A percentile compares a stretch with the other conserved stretches of the same genome.
These are phyloP conservation scores for Lactarius pseudohatsudake DNA, from an alignment of 768 basidiomycete species.

Conservation along the genomic window DNA sequence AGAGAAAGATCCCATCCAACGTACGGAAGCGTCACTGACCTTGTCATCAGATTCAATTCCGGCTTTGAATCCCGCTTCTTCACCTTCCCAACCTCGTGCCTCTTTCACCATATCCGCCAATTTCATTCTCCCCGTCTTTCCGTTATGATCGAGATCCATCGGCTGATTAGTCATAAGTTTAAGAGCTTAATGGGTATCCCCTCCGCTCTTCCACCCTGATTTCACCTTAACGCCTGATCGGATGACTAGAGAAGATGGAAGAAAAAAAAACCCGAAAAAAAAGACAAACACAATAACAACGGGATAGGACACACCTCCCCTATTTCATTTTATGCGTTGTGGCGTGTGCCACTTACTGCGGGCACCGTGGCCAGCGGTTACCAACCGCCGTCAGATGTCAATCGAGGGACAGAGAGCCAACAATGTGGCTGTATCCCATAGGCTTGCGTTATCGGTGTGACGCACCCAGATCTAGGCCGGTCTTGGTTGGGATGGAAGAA, in stretches of 20 bases:
- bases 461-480: conserved; percentile 26
- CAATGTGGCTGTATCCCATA: conserved; percentile 22
- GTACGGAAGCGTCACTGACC: conserved; percentile 29
- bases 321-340: conserved; percentile 17
- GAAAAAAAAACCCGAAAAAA: background rate
- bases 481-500: conserved; percentile 25
- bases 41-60: conserved; percentile 33
- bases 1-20: conserved; percentile 32
- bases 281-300: background rate
- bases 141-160: conserved; percentile 45
- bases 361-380: conserved; percentile 17
- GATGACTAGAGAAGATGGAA: background rate
- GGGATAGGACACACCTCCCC: background rate
- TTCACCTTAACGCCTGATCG: conserved; percentile 19
- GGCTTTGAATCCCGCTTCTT: conserved; percentile 35
- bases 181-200: conserved; percentile 45
- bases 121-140: conserved; percentile 45
- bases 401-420: conserved; percentile 3
- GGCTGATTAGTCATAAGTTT: conserved; percentile 41
- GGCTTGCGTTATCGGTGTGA: conserved; percentile 27
- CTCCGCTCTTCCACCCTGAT: conserved; percentile 32
- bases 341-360: background rate
- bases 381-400: conserved; percentile 13
- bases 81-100: conserved; percentile 58
- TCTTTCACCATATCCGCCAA: conserved; percentile 37